Evolutionary conservation across 495 filamentous ascomycete genomes (phyloP).

Genomic region (Daldinia childiae): DNA sequence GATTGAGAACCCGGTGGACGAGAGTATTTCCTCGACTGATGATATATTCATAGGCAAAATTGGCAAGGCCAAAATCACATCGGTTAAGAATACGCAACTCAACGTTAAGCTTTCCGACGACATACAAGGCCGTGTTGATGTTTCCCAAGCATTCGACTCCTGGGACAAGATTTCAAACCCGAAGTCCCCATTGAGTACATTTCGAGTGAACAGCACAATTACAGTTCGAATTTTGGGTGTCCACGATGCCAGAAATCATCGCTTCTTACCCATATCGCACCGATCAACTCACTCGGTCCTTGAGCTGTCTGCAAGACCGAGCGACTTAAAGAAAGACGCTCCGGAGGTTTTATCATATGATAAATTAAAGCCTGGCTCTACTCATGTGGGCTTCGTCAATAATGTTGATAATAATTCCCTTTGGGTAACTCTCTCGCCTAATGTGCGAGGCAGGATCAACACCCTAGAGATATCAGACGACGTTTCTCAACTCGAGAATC

Average conservation of each 20-base stretch:
- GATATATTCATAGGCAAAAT: constrained; percentile 79
- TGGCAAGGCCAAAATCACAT: constrained; percentile 79
- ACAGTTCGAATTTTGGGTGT: constrained; percentile 82
- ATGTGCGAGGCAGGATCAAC: constrained; percentile 82
- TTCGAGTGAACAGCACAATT: constrained; percentile 74
- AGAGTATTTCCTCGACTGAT: constrained; percentile 66
- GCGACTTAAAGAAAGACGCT: constrained; percentile 61
- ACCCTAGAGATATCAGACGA: constrained; percentile 88
- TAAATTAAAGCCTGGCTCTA: constrained; percentile 74
- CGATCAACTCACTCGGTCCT: constrained; percentile 81
- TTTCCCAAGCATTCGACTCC: constrained; percentile 86
- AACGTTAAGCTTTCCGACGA: constrained; percentile 92
- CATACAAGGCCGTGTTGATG: constrained; percentile 87
- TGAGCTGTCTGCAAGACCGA: constrained; percentile 87
- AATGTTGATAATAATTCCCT: constrained; percentile 78
- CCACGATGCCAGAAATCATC: constrained; percentile 88
- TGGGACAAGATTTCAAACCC: constrained; percentile 86
- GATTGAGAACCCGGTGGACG: constrained; percentile 75
- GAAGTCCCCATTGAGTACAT: constrained; percentile 77
- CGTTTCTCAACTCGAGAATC: constrained; percentile 74
- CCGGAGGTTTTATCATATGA: constrained; percentile 72
- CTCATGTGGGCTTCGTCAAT: constrained; percentile 85
- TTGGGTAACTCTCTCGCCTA: constrained; percentile 93
- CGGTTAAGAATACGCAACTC: constrained; percentile 87
- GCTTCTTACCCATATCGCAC: constrained; percentile 91